These are phyloP conservation scores for Erysimum cheiri DNA, from an alignment of 441 rosid genomes.

Conservation along the genomic window DNA sequence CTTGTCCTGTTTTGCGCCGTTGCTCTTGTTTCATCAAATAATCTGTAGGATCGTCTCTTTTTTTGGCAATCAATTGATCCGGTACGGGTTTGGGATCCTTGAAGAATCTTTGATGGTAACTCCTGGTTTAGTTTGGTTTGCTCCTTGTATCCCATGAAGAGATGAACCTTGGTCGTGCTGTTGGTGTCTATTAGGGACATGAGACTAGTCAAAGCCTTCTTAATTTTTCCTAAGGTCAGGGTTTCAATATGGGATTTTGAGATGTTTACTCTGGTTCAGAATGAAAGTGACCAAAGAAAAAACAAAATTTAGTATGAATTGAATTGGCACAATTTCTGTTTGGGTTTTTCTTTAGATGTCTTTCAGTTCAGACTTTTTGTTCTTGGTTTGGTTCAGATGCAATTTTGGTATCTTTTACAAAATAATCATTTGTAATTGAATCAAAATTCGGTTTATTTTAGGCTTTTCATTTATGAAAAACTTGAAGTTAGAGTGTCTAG, in stretches of 20 bases:
- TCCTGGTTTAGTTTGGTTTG: conserved; percentile 24
- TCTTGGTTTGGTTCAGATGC: neutral
- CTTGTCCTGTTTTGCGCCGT: neutral
- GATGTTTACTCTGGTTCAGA: neutral
- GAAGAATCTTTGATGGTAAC: conserved; percentile 21
- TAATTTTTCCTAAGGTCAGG: conserved; percentile 3
- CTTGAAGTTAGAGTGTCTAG: neutral
- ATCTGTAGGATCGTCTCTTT: conserved; percentile 10
- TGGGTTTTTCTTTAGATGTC: neutral
- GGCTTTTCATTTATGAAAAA: too few relatives aligned
- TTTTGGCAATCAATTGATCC: conserved; percentile 14
- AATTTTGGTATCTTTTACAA: neutral
- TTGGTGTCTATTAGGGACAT: conserved; percentile 22
- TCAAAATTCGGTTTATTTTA: neutral
- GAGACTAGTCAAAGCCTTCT: conserved; percentile 7
- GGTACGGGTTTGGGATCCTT: neutral
- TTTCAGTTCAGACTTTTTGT: neutral
- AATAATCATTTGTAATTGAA: neutral
- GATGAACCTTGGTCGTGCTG: conserved; percentile 20
- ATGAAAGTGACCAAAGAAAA: neutral
- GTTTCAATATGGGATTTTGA: conserved; percentile 3
- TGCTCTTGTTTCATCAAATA: conserved; percentile 23
- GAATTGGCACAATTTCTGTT: neutral
- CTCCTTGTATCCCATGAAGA: conserved; percentile 11
- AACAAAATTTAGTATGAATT: neutral